A percentile compares a stretch with the other conserved stretches of the same genome.
Conservation (phyloP, 345 rosid genomes). For the Clausena lansium region DNA sequence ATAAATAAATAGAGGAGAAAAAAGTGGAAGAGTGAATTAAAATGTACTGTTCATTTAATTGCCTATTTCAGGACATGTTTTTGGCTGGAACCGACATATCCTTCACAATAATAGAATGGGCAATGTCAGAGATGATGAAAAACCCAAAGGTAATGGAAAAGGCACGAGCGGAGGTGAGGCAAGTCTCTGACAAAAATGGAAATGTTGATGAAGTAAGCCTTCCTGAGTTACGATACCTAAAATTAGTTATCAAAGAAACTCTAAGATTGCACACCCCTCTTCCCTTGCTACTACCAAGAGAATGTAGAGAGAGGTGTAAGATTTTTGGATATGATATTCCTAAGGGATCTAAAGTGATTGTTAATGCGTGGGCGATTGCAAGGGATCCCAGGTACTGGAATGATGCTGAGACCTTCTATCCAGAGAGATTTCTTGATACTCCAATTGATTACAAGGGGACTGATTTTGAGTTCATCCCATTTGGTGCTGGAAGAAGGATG, state of each 20-base stretch:
- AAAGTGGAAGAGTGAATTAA: too few relatives aligned
- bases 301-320: background rate
- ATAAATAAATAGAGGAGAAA: too few relatives aligned
- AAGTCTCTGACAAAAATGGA: constrained; percentile 6
- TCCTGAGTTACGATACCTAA: constrained; percentile 5
- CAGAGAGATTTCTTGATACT: constrained; percentile 11
- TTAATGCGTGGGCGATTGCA: constrained; percentile 18
- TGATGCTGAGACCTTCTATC: constrained; percentile 11
- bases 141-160: constrained; percentile 15
- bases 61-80: background rate
- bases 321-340: background rate
- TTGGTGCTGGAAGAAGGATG: constrained; percentile 31
- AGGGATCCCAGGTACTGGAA: constrained; percentile 22
- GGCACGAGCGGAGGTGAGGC: constrained; percentile 23
- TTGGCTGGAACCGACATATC: constrained; percentile 16
- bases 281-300: background rate
- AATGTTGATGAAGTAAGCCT: constrained; percentile 16
- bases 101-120: constrained; percentile 19
- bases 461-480: constrained; percentile 19
- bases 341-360: background rate
- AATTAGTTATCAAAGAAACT: constrained; percentile 17
- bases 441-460: constrained; percentile 14
- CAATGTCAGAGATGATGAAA: constrained; percentile 16
- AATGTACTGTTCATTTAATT: too few relatives aligned
- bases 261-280: background rate